Percentiles rank a stretch among this genome's conserved stretches.
These are phyloP conservation scores for Trichoderma sp. DNA, from an alignment of 2,329 filamentous ascomycete species.

Conservation along the genomic window DNA sequence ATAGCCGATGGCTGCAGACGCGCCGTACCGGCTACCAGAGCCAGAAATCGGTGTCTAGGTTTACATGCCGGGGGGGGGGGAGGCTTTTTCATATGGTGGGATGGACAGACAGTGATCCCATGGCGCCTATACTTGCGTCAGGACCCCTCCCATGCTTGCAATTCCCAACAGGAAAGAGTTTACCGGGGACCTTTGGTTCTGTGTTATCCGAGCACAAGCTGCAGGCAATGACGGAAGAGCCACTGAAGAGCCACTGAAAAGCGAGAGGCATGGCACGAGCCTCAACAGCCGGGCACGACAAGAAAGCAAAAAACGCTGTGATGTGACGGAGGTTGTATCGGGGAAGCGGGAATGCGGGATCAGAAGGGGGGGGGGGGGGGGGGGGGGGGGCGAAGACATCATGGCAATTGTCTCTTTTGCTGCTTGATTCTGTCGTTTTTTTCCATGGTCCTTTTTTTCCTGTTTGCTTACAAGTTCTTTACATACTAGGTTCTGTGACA, in stretches of 20 bases:
- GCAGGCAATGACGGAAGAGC: background rate
- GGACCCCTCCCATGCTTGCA: background rate
- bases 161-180: slow-evolving; percentile 1
- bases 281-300: background rate
- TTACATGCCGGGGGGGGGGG: slow-evolving; percentile 16
- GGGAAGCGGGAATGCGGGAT: slow-evolving; percentile 4
- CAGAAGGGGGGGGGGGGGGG: background rate
- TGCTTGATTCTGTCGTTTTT: background rate
- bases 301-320: background rate
- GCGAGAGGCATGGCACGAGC: slow-evolving; percentile 8
- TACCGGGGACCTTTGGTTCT: background rate
- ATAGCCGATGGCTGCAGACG: background rate
- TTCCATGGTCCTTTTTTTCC: background rate
- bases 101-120: slow-evolving; percentile 1
- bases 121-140: slow-evolving; percentile 13
- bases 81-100: background rate
- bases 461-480: background rate
- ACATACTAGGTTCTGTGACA: slow-evolving; percentile 3
- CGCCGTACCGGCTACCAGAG: background rate
- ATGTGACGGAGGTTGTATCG: slow-evolving; percentile 3
- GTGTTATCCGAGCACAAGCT: slow-evolving; percentile 4
- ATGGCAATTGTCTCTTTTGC: background rate
- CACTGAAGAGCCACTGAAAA: slow-evolving; percentile 19
- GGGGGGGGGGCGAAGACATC: background rate
- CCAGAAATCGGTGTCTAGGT: slow-evolving; percentile 15